Evolutionary conservation across 148 eudicot species (phyloP).

Genomic region (Amaranthus cruentus): DNA sequence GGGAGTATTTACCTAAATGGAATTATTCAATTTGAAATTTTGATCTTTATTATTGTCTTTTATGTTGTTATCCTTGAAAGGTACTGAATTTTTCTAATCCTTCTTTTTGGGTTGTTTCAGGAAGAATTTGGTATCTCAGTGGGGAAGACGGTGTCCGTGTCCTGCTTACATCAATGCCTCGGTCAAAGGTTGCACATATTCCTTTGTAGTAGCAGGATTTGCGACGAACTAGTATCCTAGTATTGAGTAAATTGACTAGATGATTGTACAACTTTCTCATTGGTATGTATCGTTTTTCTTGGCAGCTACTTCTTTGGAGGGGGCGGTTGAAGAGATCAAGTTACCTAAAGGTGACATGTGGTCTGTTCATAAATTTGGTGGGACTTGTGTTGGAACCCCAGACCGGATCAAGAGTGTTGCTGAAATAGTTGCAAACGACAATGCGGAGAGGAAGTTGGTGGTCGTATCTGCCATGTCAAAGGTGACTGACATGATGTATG

Average conservation of each 20-base stretch:
- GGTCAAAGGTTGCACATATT: conserved; percentile 20
- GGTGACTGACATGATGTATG: conserved; percentile 99
- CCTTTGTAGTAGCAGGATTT: neutral
- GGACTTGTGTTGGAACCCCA: conserved; percentile 91
- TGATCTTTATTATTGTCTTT: no score
- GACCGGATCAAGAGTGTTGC: conserved; percentile 85
- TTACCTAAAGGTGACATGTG: conserved; percentile 76
- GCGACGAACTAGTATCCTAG: neutral
- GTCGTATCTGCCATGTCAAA: conserved; percentile 99
- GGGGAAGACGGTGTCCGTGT: conserved; percentile 7
- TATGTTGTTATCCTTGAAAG: neutral
- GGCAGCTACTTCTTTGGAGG: conserved; percentile 49
- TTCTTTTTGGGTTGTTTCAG: conserved; percentile 10
- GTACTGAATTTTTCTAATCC: neutral
- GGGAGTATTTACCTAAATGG: neutral
- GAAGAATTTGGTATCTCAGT: conserved; percentile 21
- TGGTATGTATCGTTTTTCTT: conserved; percentile 8
- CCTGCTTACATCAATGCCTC: conserved; percentile 16
- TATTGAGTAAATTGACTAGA: neutral
- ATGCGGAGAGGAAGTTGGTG: conserved; percentile 74
- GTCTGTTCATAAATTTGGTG: conserved; percentile 98
- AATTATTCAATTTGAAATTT: no score
- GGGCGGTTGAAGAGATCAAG: conserved; percentile 32
- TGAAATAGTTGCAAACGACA: conserved; percentile 61
- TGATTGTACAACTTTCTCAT: conserved; percentile 8